A percentile compares a stretch with the other conserved stretches of the same genome.
These are phyloP conservation scores for Macrophomina tecta DNA, from an alignment of 2,329 filamentous ascomycete genomes.

Conservation along the genomic window DNA sequence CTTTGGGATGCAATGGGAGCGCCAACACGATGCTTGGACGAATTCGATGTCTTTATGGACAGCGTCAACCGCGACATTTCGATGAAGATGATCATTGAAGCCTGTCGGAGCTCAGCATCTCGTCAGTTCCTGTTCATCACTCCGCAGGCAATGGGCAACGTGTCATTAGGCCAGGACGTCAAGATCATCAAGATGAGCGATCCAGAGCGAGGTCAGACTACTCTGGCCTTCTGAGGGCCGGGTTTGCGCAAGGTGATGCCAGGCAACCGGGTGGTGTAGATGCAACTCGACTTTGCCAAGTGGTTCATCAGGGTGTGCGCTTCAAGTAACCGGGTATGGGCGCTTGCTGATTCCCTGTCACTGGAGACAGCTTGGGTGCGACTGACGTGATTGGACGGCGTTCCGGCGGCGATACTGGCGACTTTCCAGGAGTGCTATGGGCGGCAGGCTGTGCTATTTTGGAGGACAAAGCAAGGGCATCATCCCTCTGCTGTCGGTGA, in stretches of 20 bases:
- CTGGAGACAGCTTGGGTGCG: too few species aligned
- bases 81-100: slow-evolving; percentile 90
- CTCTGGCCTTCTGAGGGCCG: slow-evolving; percentile 41
- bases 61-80: slow-evolving; percentile 92
- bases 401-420: background rate
- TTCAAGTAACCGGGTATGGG: background rate
- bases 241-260: background rate
- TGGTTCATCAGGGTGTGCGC: too few species aligned
- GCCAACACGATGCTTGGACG: slow-evolving; percentile 90
- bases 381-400: slow-evolving; percentile 5
- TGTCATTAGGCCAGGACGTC: slow-evolving; percentile 71
- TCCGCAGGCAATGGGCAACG: slow-evolving; percentile 76
- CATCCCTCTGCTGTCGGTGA: background rate
- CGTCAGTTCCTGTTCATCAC: slow-evolving; percentile 97
- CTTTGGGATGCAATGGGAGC: slow-evolving; percentile 99
- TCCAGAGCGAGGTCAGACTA: slow-evolving; percentile 58
- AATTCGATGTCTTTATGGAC: slow-evolving; percentile 99
- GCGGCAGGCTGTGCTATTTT: background rate
- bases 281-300: too few species aligned
- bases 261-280: background rate
- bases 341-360: too few species aligned
- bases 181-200: slow-evolving; percentile 72
- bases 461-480: slow-evolving; percentile 14
- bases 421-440: background rate
- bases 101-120: slow-evolving; percentile 84